phyloP scores from a whole-genome alignment of 2,329 filamentous ascomycete genomes.

The Aspergillus hiratsukae region DNA sequence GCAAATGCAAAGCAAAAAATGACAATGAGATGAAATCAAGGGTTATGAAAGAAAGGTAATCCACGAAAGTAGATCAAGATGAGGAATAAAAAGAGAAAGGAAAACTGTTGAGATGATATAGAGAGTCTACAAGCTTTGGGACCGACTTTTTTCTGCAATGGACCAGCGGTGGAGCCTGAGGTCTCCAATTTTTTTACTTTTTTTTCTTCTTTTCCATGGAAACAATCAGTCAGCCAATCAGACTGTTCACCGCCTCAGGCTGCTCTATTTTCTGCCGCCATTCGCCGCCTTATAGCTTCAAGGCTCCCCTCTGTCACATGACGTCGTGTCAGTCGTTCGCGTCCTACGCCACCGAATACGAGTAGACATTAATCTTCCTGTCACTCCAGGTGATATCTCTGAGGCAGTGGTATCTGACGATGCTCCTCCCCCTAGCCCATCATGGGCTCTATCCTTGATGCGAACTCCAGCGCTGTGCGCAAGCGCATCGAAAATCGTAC shows the following conservation, averaged over 20 bases:
- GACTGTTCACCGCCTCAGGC: not conserved
- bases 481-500: slow-evolving; percentile 59
- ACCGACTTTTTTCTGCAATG: slow-evolving; percentile 16
- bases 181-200: slow-evolving; percentile 6
- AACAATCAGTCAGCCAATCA: slow-evolving; percentile 7
- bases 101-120: slow-evolving; percentile 10
- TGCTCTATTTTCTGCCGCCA: slow-evolving; percentile 1
- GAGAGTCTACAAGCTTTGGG: slow-evolving; percentile 6
- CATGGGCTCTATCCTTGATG: slow-evolving; percentile 61
- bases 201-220: not conserved
- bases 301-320: slow-evolving; percentile 9
- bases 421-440: slow-evolving; percentile 21
- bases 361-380: not conserved
- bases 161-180: slow-evolving; percentile 9
- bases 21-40: slow-evolving; percentile 13
- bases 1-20: slow-evolving; percentile 13
- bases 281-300: not conserved
- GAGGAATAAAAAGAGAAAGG: slow-evolving; percentile 3
- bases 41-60: slow-evolving; percentile 1
- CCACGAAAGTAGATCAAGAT: slow-evolving; percentile 2
- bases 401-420: slow-evolving; percentile 10
- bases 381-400: not conserved
- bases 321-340: slow-evolving; percentile 6
- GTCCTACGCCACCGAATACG: not conserved
- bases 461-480: slow-evolving; percentile 55